Percentiles rank a stretch among this genome's conserved stretches.
phyloP scores from a whole-genome alignment of 1,284 basidiomycete species.

The Puccinia triticina region DNA sequence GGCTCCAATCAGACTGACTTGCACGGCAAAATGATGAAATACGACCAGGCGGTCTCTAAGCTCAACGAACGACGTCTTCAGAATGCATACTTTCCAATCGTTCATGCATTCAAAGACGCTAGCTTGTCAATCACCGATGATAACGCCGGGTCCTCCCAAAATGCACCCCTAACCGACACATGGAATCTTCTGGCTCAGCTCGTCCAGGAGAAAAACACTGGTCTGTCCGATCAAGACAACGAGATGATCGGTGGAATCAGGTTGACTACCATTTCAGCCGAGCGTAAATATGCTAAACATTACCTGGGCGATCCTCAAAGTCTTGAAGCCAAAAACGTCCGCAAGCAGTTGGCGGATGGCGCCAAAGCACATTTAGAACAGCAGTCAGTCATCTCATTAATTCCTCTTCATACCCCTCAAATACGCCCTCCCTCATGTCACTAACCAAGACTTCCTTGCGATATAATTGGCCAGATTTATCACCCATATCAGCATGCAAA shows the following conservation, averaged over 20 bases:
- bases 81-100: conserved; percentile 72
- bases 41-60: conserved; percentile 76
- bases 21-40: conserved; percentile 94
- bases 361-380: conserved; percentile 65
- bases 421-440: conserved; percentile 62
- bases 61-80: conserved; percentile 74
- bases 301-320: conserved; percentile 62
- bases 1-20: conserved; percentile 64
- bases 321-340: conserved; percentile 58
- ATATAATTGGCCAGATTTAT: conserved; percentile 66
- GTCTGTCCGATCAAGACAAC: conserved; percentile 34
- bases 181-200: conserved; percentile 63
- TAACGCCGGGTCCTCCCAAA: conserved; percentile 52
- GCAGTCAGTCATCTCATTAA: conserved; percentile 62
- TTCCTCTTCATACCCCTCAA: conserved; percentile 65
- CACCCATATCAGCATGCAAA: conserved; percentile 78
- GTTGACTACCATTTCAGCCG: conserved; percentile 59
- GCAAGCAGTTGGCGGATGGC: conserved; percentile 57
- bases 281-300: conserved; percentile 63
- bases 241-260: conserved; percentile 53
- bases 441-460: not conserved
- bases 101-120: conserved; percentile 72
- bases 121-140: conserved; percentile 61
- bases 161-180: conserved; percentile 60
- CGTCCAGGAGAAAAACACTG: conserved; percentile 62